Percentiles rank a stretch among this genome's conserved stretches.
phyloP scores from a whole-genome alignment of 495 filamentous ascomycete species.

The Podospora conica region DNA sequence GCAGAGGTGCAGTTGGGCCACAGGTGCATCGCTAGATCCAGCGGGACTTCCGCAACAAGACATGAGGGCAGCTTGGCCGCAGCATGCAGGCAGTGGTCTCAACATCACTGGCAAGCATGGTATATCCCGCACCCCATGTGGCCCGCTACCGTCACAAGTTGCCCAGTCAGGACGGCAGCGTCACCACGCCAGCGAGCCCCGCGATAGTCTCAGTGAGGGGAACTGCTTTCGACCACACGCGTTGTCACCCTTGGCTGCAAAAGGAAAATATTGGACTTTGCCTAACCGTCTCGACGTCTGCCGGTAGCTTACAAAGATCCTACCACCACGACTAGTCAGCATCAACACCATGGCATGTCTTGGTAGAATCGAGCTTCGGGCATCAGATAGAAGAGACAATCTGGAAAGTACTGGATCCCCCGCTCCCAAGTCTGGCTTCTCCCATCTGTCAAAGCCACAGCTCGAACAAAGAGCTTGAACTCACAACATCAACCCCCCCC shows the following conservation, averaged over 20 bases:
- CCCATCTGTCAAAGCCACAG: background rate
- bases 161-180: too few species aligned
- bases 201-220: background rate
- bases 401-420: too few species aligned
- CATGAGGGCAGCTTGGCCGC: background rate
- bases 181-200: background rate
- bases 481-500: background rate
- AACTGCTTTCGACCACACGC: background rate
- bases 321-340: too few species aligned
- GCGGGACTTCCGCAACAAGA: background rate
- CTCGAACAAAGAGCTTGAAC: too few species aligned
- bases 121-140: background rate
- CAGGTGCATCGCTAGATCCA: too few species aligned
- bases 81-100: background rate
- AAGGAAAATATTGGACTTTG: background rate
- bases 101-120: background rate
- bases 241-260: background rate
- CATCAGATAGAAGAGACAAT: background rate
- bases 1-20: too few species aligned
- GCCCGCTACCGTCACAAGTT: background rate
- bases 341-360: background rate
- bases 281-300: background rate
- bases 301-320: background rate
- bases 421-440: too few species aligned
- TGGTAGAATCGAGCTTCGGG: background rate